Evolutionary conservation across 768 basidiomycete genomes (phyloP).

Genomic region (Amylocystis lapponica): DNA sequence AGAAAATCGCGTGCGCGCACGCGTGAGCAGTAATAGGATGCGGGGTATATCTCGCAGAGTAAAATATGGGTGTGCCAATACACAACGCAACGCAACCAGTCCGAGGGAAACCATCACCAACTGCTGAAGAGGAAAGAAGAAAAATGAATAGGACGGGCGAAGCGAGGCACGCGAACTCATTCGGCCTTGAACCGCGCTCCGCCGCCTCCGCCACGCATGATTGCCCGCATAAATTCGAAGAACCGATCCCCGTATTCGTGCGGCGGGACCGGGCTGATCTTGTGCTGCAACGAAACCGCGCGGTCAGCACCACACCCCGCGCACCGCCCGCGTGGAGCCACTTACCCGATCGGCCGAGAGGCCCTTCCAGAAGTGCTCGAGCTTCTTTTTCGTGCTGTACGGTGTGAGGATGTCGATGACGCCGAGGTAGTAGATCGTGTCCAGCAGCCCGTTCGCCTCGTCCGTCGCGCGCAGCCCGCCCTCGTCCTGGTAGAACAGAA

Average conservation of each 20-base stretch:
- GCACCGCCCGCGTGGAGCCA: slow-evolving; percentile 13
- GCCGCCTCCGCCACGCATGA: slow-evolving; percentile 78
- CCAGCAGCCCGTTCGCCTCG: slow-evolving; percentile 67
- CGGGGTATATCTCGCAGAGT: too few species aligned
- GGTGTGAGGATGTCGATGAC: slow-evolving; percentile 97
- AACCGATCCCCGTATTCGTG: slow-evolving; percentile 86
- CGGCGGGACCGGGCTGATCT: slow-evolving; percentile 91
- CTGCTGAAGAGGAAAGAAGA: not conserved
- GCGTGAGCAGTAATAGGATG: too few species aligned
- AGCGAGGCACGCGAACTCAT: not conserved
- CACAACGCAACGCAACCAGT: not conserved
- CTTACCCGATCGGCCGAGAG: slow-evolving; percentile 80
- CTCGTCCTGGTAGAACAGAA: slow-evolving; percentile 96
- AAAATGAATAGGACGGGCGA: not conserved
- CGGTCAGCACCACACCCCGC: slow-evolving; percentile 1
- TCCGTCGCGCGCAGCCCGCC: slow-evolving; percentile 89
- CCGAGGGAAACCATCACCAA: not conserved
- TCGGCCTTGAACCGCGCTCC: slow-evolving; percentile 35
- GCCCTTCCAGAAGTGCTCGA: slow-evolving; percentile 93
- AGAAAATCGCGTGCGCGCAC: not conserved
- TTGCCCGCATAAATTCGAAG: slow-evolving; percentile 77
- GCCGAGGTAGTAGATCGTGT: slow-evolving; percentile 88
- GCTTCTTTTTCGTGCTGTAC: slow-evolving; percentile 67
- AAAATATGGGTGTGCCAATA: not conserved
- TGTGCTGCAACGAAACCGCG: slow-evolving; percentile 51